phyloP scores from a whole-genome alignment of 441 rosid species.

The Aquilaria agallochum region DNA sequence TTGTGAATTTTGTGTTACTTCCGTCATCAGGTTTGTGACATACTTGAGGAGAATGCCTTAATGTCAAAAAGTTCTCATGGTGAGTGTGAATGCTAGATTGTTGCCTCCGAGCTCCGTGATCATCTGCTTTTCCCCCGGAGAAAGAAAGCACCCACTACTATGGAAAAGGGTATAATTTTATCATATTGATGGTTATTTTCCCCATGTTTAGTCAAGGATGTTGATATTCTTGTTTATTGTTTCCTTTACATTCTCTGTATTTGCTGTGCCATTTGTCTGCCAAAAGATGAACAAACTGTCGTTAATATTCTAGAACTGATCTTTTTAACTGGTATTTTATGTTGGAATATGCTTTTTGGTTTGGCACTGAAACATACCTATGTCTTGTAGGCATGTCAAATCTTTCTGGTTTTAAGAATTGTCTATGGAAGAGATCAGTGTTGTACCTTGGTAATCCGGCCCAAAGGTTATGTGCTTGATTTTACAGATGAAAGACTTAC shows the following conservation, averaged over 20 bases:
- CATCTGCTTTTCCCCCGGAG: conserved; percentile 77
- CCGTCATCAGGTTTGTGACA: conserved; percentile 59
- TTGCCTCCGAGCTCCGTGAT: conserved; percentile 81
- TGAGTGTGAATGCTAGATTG: conserved; percentile 76
- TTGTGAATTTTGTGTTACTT: not conserved
- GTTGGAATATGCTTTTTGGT: not conserved
- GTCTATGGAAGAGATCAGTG: no score
- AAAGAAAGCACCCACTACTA: conserved; percentile 71
- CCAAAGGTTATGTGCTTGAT: no score
- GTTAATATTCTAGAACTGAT: not conserved
- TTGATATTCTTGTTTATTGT: not conserved
- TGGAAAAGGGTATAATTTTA: conserved; percentile 64
- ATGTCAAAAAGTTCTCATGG: conserved; percentile 38
- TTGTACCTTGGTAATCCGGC: no score
- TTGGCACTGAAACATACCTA: no score
- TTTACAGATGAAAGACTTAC: no score
- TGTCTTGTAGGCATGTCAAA: no score
- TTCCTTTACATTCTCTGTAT: not conserved
- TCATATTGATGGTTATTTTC: not conserved
- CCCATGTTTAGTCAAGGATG: conserved; percentile 7
- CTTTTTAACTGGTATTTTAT: not conserved
- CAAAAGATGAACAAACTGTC: no score
- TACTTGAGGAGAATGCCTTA: conserved; percentile 84
- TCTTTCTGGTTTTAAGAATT: no score
- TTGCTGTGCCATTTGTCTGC: no score